These are phyloP conservation scores for Cercophora scortea DNA, from an alignment of 495 filamentous ascomycete species.

Conservation along the genomic window DNA sequence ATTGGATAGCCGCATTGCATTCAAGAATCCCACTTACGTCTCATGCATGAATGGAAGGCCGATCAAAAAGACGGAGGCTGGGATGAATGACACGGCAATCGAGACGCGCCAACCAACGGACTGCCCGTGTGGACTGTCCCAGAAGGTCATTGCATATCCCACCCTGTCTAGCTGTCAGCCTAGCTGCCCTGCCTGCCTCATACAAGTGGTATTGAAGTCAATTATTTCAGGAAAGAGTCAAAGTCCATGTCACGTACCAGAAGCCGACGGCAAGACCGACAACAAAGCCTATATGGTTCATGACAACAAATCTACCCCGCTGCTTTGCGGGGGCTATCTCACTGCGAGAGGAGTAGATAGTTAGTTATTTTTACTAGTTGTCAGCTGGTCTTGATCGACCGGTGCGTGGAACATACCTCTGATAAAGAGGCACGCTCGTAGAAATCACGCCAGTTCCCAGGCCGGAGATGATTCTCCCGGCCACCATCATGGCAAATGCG, in stretches of 20 bases:
- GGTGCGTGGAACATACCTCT: conserved; percentile 38
- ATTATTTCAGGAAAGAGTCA: not conserved
- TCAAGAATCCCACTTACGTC: conserved; percentile 25
- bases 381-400: not conserved
- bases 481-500: conserved; percentile 44
- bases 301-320: conserved; percentile 46
- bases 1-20: not conserved
- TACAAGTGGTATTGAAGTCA: not conserved
- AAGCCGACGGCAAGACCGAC: conserved; percentile 43
- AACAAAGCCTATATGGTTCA: conserved; percentile 52
- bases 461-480: conserved; percentile 44
- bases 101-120: conserved; percentile 39
- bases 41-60: conserved; percentile 44
- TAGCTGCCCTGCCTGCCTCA: not conserved
- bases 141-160: conserved; percentile 38
- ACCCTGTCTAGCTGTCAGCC: conserved; percentile 25
- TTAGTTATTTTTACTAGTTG: conserved; percentile 3
- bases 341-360: conserved; percentile 13
- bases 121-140: conserved; percentile 20
- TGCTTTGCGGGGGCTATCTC: conserved; percentile 46
- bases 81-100: conserved; percentile 36
- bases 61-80: conserved; percentile 32
- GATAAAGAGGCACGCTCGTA: conserved; percentile 49
- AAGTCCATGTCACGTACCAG: conserved; percentile 29
- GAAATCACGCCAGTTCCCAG: conserved; percentile 45